Evolutionary conservation across 148 eudicot genomes (phyloP).

Genomic region (Oxyria digyna): DNA sequence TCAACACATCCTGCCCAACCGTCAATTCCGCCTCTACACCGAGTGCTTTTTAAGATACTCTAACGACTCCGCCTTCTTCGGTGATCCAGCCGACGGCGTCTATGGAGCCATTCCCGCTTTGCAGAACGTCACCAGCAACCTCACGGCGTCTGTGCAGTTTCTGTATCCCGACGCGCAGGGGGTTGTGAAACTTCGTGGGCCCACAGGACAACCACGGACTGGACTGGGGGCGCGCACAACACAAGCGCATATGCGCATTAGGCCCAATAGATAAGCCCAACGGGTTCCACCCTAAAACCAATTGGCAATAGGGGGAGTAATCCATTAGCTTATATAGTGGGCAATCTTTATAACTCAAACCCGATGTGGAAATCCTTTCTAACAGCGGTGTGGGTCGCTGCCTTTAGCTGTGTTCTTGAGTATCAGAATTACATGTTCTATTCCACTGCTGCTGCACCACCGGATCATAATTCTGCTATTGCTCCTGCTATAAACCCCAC

Average conservation of each 20-base stretch:
- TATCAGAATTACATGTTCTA: slow-evolving; percentile 17
- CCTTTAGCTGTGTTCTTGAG: slow-evolving; percentile 17
- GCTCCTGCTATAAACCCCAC: background rate
- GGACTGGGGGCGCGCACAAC: no score
- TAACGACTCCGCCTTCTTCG: background rate
- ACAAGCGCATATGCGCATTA: no score
- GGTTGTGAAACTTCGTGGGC: no score
- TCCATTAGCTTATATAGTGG: no score
- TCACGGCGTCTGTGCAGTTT: background rate
- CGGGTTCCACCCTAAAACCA: no score
- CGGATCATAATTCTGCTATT: background rate
- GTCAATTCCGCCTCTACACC: background rate
- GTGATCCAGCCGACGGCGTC: background rate
- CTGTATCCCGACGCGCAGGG: background rate
- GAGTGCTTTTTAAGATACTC: background rate
- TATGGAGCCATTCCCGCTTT: background rate
- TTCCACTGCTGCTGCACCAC: background rate
- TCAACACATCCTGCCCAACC: background rate
- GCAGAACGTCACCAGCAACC: slow-evolving; percentile 1
- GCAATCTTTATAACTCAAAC: no score
- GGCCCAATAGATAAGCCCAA: no score
- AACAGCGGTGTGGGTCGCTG: slow-evolving; percentile 6
- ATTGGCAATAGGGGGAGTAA: no score
- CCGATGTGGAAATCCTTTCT: no score
- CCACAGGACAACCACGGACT: no score